Conservation (phyloP, 352 stramenopile genomes). For the Pythium aphanidermatum region DNA sequence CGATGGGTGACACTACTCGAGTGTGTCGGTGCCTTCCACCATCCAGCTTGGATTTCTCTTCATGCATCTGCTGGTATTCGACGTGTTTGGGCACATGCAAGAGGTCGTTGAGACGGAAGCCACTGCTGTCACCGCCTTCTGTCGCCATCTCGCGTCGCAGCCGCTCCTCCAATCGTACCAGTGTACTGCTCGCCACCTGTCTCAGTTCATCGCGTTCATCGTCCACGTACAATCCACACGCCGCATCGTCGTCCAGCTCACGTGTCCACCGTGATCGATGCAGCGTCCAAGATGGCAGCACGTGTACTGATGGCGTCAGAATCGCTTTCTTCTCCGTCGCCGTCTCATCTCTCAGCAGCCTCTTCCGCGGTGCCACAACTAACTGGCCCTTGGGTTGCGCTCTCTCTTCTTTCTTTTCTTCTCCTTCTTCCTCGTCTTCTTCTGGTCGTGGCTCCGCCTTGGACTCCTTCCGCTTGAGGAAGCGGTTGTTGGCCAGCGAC, state of each 20-base stretch:
- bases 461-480: conserved; percentile 31
- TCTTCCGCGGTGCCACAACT: neutral
- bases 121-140: neutral
- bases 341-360: neutral
- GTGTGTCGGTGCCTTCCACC: neutral
- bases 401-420: neutral
- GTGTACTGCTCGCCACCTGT: conserved; percentile 38
- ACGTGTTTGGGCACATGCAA: neutral
- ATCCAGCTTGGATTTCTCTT: neutral
- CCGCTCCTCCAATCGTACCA: conserved; percentile 47
- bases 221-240: conserved; percentile 39
- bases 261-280: conserved; percentile 26
- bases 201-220: conserved; percentile 26
- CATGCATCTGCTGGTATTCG: neutral
- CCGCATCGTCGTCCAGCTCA: conserved; percentile 37
- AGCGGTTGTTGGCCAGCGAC: conserved; percentile 43
- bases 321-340: neutral
- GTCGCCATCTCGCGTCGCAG: conserved; percentile 25
- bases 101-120: conserved; percentile 14
- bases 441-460: neutral
- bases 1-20: neutral
- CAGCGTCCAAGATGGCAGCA: conserved; percentile 16
- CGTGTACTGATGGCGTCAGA: conserved; percentile 9
- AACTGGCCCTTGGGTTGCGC: neutral
- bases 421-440: neutral